Conservation (phyloP, 1,284 basidiomycete genomes). For the Ustilago vetiveriae region DNA sequence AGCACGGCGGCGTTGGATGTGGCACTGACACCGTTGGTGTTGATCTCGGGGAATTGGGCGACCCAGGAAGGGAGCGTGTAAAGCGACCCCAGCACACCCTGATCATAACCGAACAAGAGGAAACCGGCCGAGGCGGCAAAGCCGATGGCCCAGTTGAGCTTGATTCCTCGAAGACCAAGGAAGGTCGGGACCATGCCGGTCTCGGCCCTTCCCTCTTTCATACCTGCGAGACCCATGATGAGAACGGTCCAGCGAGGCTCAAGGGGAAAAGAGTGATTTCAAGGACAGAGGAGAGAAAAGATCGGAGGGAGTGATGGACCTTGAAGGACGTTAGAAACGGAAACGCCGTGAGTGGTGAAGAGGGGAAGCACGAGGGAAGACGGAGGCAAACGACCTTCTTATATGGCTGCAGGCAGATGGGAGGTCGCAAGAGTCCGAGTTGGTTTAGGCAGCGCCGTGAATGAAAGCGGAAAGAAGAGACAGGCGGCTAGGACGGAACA, state of each 20-base stretch:
- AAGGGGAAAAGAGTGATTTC: no score
- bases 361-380: not conserved
- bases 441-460: not conserved
- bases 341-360: not conserved
- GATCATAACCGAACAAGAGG: slow-evolving; percentile 64
- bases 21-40: slow-evolving; percentile 34
- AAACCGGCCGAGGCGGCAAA: slow-evolving; percentile 64
- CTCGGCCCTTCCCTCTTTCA: slow-evolving; percentile 38
- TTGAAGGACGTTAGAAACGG: not conserved
- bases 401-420: not conserved
- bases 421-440: not conserved
- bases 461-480: not conserved
- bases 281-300: not conserved
- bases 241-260: no score
- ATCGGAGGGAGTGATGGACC: no score
- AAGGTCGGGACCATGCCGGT: slow-evolving; percentile 51
- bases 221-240: slow-evolving; percentile 36
- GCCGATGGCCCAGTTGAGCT: slow-evolving; percentile 58
- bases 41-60: slow-evolving; percentile 55
- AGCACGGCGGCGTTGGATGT: slow-evolving; percentile 49
- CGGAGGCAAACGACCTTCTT: not conserved
- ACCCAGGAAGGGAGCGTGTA: slow-evolving; percentile 59
- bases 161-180: slow-evolving; percentile 50
- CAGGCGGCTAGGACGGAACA: not conserved
- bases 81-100: slow-evolving; percentile 64